These are phyloP conservation scores for Phytophthora fragariaefolia DNA, from an alignment of 352 stramenopile species.

Conservation along the genomic window DNA sequence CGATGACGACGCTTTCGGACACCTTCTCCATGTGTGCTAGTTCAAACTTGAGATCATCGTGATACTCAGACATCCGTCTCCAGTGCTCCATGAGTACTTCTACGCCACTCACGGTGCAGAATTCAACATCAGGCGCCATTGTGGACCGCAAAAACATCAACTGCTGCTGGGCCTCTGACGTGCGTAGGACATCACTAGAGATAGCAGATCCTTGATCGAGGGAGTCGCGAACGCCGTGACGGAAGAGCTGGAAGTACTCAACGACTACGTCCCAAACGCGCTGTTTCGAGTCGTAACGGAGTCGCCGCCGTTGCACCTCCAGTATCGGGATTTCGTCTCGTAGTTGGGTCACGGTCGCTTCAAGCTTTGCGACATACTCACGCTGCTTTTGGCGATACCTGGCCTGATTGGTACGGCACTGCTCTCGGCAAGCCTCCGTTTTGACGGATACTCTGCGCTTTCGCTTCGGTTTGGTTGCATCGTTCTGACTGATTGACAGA, in stretches of 20 bases:
- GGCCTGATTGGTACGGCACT: constrained; percentile 65
- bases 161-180: constrained; percentile 41
- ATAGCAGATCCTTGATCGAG: constrained; percentile 14
- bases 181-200: constrained; percentile 24
- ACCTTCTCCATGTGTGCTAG: constrained; percentile 42
- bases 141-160: constrained; percentile 50
- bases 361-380: constrained; percentile 37
- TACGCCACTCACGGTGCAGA: constrained; percentile 36
- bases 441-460: constrained; percentile 46
- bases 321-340: constrained; percentile 48
- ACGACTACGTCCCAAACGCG: constrained; percentile 39
- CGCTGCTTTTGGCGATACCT: constrained; percentile 64
- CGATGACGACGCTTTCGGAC: constrained; percentile 38
- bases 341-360: constrained; percentile 40
- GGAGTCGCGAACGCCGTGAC: constrained; percentile 29
- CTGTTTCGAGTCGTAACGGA: constrained; percentile 35
- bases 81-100: constrained; percentile 47
- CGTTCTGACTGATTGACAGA: constrained; percentile 21
- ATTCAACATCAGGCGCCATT: constrained; percentile 42
- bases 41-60: constrained; percentile 46
- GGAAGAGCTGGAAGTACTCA: constrained; percentile 48
- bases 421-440: constrained; percentile 55
- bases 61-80: constrained; percentile 41
- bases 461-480: constrained; percentile 25
- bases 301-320: constrained; percentile 32